phyloP scores from a whole-genome alignment of 169 alveolate species.

The Plasmodium ovale region DNA sequence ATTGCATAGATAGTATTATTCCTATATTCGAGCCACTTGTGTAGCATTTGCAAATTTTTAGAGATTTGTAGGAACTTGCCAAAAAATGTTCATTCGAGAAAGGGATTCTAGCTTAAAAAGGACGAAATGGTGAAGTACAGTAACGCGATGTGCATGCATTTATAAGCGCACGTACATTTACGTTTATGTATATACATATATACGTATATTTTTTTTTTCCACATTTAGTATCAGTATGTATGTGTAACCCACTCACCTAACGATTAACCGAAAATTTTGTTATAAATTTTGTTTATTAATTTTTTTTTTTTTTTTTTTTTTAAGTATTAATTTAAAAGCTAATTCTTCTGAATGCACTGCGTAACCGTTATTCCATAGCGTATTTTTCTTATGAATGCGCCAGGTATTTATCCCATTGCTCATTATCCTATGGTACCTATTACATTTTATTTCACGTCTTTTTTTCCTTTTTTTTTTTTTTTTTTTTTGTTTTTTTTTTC shows the following conservation, averaged over 20 bases:
- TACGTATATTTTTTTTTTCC: neutral
- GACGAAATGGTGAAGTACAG: no score
- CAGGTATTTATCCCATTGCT: neutral
- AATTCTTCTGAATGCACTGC: constrained; percentile 3
- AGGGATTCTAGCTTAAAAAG: no score
- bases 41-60: constrained; percentile 6
- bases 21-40: constrained; percentile 88
- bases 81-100: no score
- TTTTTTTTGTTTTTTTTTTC: neutral
- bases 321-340: constrained; percentile 41
- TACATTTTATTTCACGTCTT: neutral
- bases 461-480: constrained; percentile 13
- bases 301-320: constrained; percentile 20
- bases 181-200: neutral
- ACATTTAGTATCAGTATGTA: no score
- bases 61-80: no score
- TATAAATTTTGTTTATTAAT: constrained; percentile 60
- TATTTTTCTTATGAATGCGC: constrained; percentile 14
- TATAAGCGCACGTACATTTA: neutral
- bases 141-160: neutral
- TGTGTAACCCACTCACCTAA: neutral
- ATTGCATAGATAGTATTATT: constrained; percentile 88
- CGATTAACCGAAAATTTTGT: constrained; percentile 18
- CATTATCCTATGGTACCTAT: neutral
- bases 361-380: neutral